These are phyloP conservation scores for Fusarium graminum DNA, from an alignment of 2,329 filamentous ascomycete species.

Conservation along the genomic window DNA sequence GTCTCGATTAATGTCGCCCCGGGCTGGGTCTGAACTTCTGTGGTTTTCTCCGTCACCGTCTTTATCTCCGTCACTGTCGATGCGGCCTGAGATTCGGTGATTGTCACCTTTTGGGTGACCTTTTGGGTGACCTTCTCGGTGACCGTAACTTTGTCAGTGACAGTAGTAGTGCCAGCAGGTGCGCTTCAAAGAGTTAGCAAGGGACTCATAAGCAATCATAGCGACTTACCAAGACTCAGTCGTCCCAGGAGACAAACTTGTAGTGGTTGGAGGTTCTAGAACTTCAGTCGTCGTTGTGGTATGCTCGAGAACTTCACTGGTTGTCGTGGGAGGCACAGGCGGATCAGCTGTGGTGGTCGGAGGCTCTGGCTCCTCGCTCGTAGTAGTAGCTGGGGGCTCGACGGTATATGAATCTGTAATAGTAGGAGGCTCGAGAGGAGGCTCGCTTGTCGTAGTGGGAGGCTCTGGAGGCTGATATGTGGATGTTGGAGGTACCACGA, in stretches of 20 bases:
- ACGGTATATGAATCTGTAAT: neutral
- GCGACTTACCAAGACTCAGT: conserved; percentile 24
- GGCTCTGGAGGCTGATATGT: conserved; percentile 1
- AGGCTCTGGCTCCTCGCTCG: conserved; percentile 2
- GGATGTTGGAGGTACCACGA: neutral
- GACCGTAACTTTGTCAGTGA: conserved; percentile 7
- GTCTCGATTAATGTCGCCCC: conserved; percentile 17
- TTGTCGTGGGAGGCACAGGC: neutral
- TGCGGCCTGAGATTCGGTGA: conserved; percentile 3
- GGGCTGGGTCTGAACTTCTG: neutral
- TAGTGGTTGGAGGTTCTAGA: conserved; percentile 6
- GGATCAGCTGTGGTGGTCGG: conserved; percentile 1
- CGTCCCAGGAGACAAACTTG: conserved; percentile 7
- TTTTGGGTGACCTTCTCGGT: conserved; percentile 11
- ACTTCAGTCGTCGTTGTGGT: neutral
- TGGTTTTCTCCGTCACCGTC: neutral
- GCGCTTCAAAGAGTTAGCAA: conserved; percentile 15
- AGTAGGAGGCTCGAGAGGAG: neutral
- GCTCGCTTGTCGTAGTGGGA: conserved; percentile 1
- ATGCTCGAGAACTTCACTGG: neutral
- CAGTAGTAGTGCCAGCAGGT: conserved; percentile 9
- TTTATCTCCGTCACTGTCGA: conserved; percentile 1
- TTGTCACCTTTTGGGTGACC: conserved; percentile 18
- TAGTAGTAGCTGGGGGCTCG: conserved; percentile 5
- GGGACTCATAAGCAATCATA: neutral